phyloP scores from a whole-genome alignment of 345 rosid species.

The Cardamine chenopodiifolia region DNA sequence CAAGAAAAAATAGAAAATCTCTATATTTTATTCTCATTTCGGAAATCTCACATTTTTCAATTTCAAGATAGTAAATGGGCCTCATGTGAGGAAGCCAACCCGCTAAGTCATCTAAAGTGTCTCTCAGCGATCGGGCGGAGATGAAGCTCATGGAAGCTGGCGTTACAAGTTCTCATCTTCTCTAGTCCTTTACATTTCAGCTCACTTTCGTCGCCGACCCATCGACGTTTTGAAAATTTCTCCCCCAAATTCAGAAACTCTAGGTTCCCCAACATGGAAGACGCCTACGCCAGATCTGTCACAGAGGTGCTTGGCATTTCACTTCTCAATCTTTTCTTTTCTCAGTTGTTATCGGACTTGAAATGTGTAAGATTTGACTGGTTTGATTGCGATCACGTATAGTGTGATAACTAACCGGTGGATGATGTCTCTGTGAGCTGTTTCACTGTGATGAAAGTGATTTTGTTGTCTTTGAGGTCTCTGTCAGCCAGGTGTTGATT shows the following conservation, averaged over 20 bases:
- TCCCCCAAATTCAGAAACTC: constrained; percentile 2
- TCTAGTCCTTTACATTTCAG: constrained; percentile 31
- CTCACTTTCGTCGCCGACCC: constrained; percentile 34
- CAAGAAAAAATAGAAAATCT: neutral
- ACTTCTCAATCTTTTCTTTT: neutral
- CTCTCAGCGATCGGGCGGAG: constrained; percentile 36
- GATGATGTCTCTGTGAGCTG: neutral
- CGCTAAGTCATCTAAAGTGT: constrained; percentile 34
- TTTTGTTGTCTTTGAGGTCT: neutral
- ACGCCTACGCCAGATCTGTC: constrained; percentile 93
- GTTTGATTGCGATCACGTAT: constrained; percentile 14
- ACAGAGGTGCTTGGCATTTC: constrained; percentile 64
- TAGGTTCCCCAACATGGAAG: constrained; percentile 60
- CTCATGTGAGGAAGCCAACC: constrained; percentile 35
- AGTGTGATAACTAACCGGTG: neutral
- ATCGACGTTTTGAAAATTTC: constrained; percentile 4
- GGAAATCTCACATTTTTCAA: neutral
- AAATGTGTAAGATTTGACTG: neutral
- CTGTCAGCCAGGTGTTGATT: constrained; percentile 27
- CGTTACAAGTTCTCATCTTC: constrained; percentile 38
- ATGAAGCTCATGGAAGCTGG: constrained; percentile 40
- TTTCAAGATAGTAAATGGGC: constrained; percentile 17
- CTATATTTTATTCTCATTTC: neutral
- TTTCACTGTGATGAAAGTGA: constrained; percentile 11
- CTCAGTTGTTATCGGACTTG: neutral